phyloP scores from a whole-genome alignment of 2,329 filamentous ascomycete genomes.

The Atkinsonella hypoxylon region DNA sequence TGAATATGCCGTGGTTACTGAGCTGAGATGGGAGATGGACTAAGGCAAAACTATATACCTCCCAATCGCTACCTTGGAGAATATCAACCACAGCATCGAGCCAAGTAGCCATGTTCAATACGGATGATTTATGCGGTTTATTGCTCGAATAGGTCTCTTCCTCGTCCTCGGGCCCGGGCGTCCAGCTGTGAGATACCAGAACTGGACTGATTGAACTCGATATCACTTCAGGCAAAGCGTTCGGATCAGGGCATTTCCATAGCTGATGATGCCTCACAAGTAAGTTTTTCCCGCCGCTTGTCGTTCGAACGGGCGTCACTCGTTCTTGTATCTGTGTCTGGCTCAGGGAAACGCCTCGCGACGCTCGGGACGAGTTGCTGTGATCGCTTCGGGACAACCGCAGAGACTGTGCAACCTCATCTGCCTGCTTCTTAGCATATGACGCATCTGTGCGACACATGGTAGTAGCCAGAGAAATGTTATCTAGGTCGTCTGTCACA shows the following conservation, averaged over 20 bases:
- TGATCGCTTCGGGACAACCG: slow-evolving; percentile 34
- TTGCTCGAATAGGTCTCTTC: slow-evolving; percentile 14
- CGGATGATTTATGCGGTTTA: slow-evolving; percentile 20
- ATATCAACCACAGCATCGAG: slow-evolving; percentile 65
- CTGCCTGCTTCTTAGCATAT: slow-evolving; percentile 35
- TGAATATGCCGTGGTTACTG: slow-evolving; percentile 79
- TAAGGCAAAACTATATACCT: slow-evolving; percentile 82
- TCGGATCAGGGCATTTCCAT: slow-evolving; percentile 46
- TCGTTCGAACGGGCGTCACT: slow-evolving; percentile 26
- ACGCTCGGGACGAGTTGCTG: slow-evolving; percentile 24
- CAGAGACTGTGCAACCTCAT: slow-evolving; percentile 35
- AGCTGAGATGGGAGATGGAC: slow-evolving; percentile 80
- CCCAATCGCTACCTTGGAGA: slow-evolving; percentile 73
- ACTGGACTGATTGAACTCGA: slow-evolving; percentile 36
- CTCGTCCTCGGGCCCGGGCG: slow-evolving; percentile 1
- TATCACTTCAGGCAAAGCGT: slow-evolving; percentile 39
- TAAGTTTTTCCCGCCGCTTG: slow-evolving; percentile 25
- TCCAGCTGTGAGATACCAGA: slow-evolving; percentile 28
- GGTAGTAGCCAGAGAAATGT: slow-evolving; percentile 57
- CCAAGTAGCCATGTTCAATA: slow-evolving; percentile 55
- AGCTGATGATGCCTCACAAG: slow-evolving; percentile 34
- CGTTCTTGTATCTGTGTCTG: slow-evolving; percentile 34
- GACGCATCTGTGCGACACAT: slow-evolving; percentile 53
- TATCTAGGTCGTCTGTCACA: slow-evolving; percentile 58
- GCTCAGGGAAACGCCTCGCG: slow-evolving; percentile 40